phyloP scores from a whole-genome alignment of 129 eudicot genomes.

The Chrysanthemum lavandulifolium region DNA sequence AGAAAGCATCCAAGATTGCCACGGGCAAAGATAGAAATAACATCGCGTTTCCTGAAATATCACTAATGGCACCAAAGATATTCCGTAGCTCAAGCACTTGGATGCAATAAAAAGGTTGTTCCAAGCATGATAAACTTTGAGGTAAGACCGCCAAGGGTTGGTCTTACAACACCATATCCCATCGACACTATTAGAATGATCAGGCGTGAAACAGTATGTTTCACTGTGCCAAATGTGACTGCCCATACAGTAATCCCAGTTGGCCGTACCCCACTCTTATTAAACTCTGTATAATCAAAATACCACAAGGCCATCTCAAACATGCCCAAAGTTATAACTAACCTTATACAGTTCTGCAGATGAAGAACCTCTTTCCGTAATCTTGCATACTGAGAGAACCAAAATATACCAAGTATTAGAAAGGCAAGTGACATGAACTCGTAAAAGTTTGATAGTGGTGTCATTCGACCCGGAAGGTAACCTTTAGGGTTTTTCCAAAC shows the following conservation, averaged over 20 bases:
- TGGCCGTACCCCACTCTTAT: conserved; percentile 79
- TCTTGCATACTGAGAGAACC: too few species aligned
- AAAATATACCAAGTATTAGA: too few species aligned
- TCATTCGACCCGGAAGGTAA: too few species aligned
- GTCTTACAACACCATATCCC: conserved; percentile 97
- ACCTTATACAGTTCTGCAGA: too few species aligned
- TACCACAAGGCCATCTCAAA: too few species aligned
- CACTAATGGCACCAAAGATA: conserved; percentile 88
- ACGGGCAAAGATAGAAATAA: conserved; percentile 83
- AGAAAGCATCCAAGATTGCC: conserved; percentile 93
- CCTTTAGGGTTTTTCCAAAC: too few species aligned
- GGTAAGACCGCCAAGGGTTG: conserved; percentile 89
- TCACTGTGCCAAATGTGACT: conserved; percentile 76
- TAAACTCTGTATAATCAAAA: conserved; percentile 85
- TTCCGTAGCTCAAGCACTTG: conserved; percentile 80
- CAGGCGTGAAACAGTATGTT: conserved; percentile 67
- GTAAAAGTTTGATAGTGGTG: too few species aligned
- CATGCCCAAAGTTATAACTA: too few species aligned
- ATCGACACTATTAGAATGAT: conserved; percentile 76
- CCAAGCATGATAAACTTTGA: conserved; percentile 75
- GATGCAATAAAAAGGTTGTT: conserved; percentile 86
- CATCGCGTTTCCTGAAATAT: conserved; percentile 85
- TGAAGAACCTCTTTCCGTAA: too few species aligned
- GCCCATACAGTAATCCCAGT: conserved; percentile 85
- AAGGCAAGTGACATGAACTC: too few species aligned